Conservation (phyloP, 495 filamentous ascomycete species). For the Penicillium argentinense region DNA sequence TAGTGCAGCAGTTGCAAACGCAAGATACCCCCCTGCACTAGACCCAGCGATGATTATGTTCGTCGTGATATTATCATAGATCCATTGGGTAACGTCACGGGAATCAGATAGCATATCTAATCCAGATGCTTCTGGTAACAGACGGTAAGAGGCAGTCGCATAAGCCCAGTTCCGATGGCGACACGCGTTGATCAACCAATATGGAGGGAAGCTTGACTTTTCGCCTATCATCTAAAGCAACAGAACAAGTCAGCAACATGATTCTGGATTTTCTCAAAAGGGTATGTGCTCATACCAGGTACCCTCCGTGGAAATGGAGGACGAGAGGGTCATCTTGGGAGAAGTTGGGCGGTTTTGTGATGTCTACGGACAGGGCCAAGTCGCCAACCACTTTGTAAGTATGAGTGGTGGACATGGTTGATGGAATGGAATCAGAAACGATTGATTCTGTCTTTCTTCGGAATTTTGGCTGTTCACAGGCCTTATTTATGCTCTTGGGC, state of each 20-base stretch:
- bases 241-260: neutral
- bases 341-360: neutral
- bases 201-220: constrained; percentile 2
- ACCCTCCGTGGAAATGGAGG: constrained; percentile 10
- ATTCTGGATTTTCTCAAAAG: no score
- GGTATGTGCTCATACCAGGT: constrained; percentile 1
- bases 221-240: constrained; percentile 2
- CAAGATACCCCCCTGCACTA: constrained; percentile 10
- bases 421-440: no score
- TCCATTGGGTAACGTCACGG: constrained; percentile 2
- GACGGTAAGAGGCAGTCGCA: constrained; percentile 8
- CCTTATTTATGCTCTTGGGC: no score
- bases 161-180: constrained; percentile 3
- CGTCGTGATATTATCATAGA: neutral
- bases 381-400: neutral
- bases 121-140: constrained; percentile 2
- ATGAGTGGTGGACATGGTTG: neutral
- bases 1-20: neutral
- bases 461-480: no score
- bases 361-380: neutral
- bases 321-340: neutral
- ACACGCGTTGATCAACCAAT: constrained; percentile 11
- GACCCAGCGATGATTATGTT: constrained; percentile 8
- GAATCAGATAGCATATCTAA: constrained; percentile 5
- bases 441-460: no score